A percentile compares a stretch with the other conserved stretches of the same genome.
Evolutionary conservation across 768 basidiomycete species (phyloP).

Genomic region (Auricularia sp.): DNA sequence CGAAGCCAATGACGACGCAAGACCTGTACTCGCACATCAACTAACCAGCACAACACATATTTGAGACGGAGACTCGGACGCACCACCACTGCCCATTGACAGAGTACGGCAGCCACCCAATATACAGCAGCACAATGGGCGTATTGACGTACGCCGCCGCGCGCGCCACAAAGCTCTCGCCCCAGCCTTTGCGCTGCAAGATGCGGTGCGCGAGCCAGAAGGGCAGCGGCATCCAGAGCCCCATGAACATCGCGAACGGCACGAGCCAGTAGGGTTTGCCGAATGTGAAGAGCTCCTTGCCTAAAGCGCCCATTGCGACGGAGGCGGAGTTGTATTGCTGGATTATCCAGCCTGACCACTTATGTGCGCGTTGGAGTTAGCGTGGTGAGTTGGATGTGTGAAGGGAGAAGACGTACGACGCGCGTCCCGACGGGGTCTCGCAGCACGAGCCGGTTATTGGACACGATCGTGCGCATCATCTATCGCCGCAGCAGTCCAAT

Average conservation of each 20-base stretch:
- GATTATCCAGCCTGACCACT: conserved; percentile 42
- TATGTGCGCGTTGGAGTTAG: neutral
- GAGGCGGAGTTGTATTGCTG: conserved; percentile 45
- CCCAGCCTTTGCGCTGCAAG: conserved; percentile 17
- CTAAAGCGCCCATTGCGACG: conserved; percentile 46
- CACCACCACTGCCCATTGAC: conserved; percentile 37
- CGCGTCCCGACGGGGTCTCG: conserved; percentile 41
- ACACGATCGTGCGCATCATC: conserved; percentile 43
- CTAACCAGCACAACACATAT: conserved; percentile 10
- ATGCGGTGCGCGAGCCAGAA: conserved; percentile 38
- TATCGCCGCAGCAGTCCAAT: neutral
- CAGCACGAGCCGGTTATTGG: conserved; percentile 35
- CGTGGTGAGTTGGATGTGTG: neutral
- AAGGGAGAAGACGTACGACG: conserved; percentile 22
- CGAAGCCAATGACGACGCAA: conserved; percentile 40
- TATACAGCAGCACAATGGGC: conserved; percentile 31
- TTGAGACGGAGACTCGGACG: neutral
- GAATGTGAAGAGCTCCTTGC: conserved; percentile 41
- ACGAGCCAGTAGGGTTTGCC: conserved; percentile 39
- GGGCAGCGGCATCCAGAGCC: conserved; percentile 38
- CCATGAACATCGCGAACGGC: conserved; percentile 42
- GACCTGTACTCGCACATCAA: conserved; percentile 27
- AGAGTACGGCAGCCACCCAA: conserved; percentile 13
- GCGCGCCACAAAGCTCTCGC: conserved; percentile 25
- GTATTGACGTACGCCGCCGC: conserved; percentile 35